Conservation (phyloP, 495 filamentous ascomycete species). For the Neurospora sp. region DNA sequence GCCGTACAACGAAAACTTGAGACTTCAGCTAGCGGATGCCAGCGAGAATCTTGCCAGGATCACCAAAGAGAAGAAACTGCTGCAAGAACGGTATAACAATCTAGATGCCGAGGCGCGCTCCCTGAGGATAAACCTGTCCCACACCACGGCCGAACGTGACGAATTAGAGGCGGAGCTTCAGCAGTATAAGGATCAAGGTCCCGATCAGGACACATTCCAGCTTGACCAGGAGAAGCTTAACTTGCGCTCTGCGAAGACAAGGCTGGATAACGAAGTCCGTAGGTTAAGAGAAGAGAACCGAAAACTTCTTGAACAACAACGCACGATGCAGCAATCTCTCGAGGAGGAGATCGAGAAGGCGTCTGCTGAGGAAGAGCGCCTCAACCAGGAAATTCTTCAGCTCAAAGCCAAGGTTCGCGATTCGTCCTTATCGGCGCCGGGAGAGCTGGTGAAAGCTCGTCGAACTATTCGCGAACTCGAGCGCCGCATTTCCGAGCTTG, state of each 20-base stretch:
- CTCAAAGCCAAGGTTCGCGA: constrained; percentile 39
- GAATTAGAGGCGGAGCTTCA: constrained; percentile 50
- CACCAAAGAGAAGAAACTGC: constrained; percentile 45
- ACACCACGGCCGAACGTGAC: constrained; percentile 53
- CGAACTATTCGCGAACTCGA: constrained; percentile 50
- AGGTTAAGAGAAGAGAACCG: constrained; percentile 49
- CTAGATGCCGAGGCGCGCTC: constrained; percentile 51
- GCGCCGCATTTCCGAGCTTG: constrained; percentile 46
- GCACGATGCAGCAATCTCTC: constrained; percentile 46
- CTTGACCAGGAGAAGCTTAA: constrained; percentile 54
- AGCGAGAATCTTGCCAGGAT: constrained; percentile 27
- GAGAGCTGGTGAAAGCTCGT: constrained; percentile 34
- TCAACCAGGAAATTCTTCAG: constrained; percentile 48
- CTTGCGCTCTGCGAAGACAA: constrained; percentile 47
- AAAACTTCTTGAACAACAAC: constrained; percentile 37
- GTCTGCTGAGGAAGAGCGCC: constrained; percentile 44
- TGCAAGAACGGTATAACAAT: constrained; percentile 53
- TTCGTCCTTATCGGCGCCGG: constrained; percentile 31
- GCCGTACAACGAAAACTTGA: constrained; percentile 18
- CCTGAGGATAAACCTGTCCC: constrained; percentile 40
- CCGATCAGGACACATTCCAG: constrained; percentile 44
- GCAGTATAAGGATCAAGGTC: constrained; percentile 36
- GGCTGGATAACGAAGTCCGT: constrained; percentile 49
- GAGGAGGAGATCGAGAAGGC: constrained; percentile 46
- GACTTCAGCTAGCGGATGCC: constrained; percentile 23